Percentiles rank a stretch among this genome's conserved stretches.
phyloP scores from a whole-genome alignment of 345 rosid genomes.

The Mercurialis annua region DNA sequence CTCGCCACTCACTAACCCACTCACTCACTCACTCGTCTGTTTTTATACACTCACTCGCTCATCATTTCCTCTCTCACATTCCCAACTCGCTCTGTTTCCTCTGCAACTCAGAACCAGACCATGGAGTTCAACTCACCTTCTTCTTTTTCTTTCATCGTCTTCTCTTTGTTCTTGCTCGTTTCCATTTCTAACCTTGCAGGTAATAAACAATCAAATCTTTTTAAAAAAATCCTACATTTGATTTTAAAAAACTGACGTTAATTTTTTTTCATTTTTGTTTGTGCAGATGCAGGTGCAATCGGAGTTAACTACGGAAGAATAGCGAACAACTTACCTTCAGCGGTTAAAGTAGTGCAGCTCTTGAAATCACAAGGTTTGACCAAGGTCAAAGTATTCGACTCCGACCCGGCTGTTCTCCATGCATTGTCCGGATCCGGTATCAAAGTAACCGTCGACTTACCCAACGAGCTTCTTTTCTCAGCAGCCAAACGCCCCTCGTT shows the following conservation, averaged over 20 bases:
- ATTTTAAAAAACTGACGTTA: no score
- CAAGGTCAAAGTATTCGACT: conserved; percentile 72
- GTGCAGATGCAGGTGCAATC: conserved; percentile 66
- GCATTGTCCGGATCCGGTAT: conserved; percentile 73
- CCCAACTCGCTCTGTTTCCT: conserved; percentile 1
- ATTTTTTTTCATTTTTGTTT: neutral
- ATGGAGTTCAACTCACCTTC: neutral
- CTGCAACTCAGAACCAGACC: neutral
- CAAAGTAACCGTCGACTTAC: conserved; percentile 83
- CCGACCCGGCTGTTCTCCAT: conserved; percentile 75
- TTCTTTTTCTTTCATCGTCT: neutral
- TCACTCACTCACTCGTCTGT: neutral
- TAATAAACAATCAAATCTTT: neutral
- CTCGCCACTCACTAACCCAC: neutral
- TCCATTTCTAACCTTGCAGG: conserved; percentile 16
- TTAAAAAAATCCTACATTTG: no score
- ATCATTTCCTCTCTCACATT: neutral
- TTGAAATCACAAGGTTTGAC: conserved; percentile 66
- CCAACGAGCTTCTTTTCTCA: conserved; percentile 62
- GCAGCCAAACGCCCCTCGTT: conserved; percentile 56
- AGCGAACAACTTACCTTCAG: conserved; percentile 77
- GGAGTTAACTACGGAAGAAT: conserved; percentile 95
- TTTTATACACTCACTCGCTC: neutral
- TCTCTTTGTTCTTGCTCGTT: neutral
- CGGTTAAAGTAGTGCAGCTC: conserved; percentile 61